Evolutionary conservation across 352 stramenopile genomes (phyloP), one percentile per base, ranked within the genome.

Genomic region (Phytophthora chlamydospora): DNA sequence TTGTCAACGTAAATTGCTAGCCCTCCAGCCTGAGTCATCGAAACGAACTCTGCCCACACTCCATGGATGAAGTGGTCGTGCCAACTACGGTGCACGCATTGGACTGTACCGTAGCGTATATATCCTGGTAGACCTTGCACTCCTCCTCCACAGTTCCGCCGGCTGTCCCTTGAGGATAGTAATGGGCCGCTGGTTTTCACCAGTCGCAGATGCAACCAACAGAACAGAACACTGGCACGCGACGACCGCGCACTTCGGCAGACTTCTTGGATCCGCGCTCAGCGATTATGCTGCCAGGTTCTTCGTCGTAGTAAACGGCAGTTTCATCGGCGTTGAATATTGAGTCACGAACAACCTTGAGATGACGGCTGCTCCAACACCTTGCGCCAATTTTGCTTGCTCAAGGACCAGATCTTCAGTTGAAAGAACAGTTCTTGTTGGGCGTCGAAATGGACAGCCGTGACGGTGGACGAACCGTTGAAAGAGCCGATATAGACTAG

Each of bases 1-100:
- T 76, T 76, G 62, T 69, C 62, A n/a, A 72, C 49, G 32, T 64
- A 67, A 19, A 75, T n/a, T n/a, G n/a, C n/a, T n/a, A n/a, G n/a
- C n/a, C n/a, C n/a, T n/a, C 21, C 45, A 11, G 19, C 45, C 12
- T 64, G 16, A 10, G 21, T 29, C 16, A 11, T 13, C 1, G 44
- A 39, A 16, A 66, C 40, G 39, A 49, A 58, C 0, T 65, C 47
- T 6, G 31, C 32, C 50, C 55, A 71, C 2, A 55, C 14, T 8
- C 13, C 27, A 6, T 58, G 17, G 21, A 66, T 55, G 36, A 63
- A 58, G 1, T 33, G 17, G 10, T 66, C 49, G 4, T 49, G 16
- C 66, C 60, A 69, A 34, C 66, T 40, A 6, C 16, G n/a, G 71
- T 75, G 56, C 55, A 75, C 21, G 54, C 66, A 35, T 75, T 75